A percentile compares a stretch with the other conserved stretches of the same genome.
These are phyloP conservation scores for Volvox africanus DNA, from an alignment of 139 green algal genomes.

Conservation along the genomic window DNA sequence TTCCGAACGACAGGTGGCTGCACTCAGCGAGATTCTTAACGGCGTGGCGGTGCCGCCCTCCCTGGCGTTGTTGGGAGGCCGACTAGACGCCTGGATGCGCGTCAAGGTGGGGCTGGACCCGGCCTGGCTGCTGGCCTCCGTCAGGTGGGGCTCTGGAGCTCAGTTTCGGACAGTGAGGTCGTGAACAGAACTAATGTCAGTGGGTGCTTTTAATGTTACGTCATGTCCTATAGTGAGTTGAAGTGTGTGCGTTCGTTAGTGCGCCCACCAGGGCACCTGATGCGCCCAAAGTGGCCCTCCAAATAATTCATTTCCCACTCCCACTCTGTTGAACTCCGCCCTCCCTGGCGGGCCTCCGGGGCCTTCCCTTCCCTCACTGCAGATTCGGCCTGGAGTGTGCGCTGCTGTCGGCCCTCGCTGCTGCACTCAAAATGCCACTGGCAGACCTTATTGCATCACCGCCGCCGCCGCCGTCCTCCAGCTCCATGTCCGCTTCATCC, in stretches of 20 bases:
- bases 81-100: conserved; percentile 74
- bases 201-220: no score
- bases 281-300: no score
- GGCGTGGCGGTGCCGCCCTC: conserved; percentile 52
- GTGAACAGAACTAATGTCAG: no score
- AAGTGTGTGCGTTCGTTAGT: no score
- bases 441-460: conserved; percentile 44
- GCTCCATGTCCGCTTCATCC: background rate
- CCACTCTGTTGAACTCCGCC: no score
- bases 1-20: background rate
- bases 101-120: conserved; percentile 53
- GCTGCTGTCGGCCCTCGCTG: conserved; percentile 77
- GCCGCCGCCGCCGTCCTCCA: background rate
- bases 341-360: no score
- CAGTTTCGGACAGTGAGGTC: no score
- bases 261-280: no score
- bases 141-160: conserved; percentile 56
- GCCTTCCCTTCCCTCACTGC: background rate
- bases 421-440: conserved; percentile 32
- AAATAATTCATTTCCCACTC: no score
- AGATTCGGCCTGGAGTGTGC: conserved; percentile 84
- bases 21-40: conserved; percentile 28
- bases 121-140: conserved; percentile 63
- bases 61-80: conserved; percentile 62
- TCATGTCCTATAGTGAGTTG: no score